Evolutionary conservation across 805 yeast species (phyloP), one percentile per base, ranked within the genome.

Genomic region (Zygosaccharomyces siamensis): DNA sequence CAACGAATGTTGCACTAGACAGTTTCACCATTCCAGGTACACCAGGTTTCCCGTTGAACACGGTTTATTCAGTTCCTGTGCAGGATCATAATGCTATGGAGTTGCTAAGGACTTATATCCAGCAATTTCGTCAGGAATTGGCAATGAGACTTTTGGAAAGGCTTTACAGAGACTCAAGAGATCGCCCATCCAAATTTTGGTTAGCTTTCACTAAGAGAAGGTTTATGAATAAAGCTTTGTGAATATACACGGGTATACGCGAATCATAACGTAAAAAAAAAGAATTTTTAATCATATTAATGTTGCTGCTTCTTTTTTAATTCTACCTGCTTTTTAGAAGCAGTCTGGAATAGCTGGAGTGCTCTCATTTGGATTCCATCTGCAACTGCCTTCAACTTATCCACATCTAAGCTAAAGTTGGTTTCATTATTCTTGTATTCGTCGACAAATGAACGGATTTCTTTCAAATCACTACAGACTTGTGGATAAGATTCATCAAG

Each of bases 101-200:
- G 49, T 71, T 89, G 47, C 77, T 93, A 62, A 80, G 93, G 58
- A 74, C 80, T 11, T 93, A 93, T 66, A 75, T 93, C 55, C 84
- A 83, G 58, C 99, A 93, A 67, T 89, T 93, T 71, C 84, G 99
- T 71, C 98, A 93, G 71, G 98, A 93, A 67, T 74, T 90, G 63
- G 86, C 95, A 11, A 77, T 79, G 56, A 78, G 99, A 54, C 77
- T 93, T 63, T 74, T 92, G 56, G 79, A 76, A 57, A 77, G 89
- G 62, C 73, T 93, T 39, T 89, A 86, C 64, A 75, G 70, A 30
- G 86, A 80, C 12, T 80, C 78, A 45, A 72, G 71, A 44, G 62
- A 71, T 7, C 63, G 61, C 16, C 98, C 99, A 33, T 85, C 92
- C 59, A 93, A 92, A 69, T 83, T 79, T 72, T 93, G 99, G 99